Conservation (phyloP, 352 stramenopile genomes). For the Phytophthora multivora region DNA sequence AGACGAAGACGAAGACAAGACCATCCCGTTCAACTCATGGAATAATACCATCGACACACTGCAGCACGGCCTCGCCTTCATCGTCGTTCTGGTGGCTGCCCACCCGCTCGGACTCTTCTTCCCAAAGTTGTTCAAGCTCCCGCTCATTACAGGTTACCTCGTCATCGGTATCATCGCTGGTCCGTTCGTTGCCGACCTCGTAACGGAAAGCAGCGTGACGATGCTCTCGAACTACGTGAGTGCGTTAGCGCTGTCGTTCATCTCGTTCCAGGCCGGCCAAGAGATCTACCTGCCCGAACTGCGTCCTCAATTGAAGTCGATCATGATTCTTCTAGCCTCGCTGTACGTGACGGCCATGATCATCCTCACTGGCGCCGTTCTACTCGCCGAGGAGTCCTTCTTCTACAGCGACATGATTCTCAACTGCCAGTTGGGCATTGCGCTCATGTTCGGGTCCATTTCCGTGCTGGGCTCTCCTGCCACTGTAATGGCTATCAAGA, state of each 20-base stretch:
- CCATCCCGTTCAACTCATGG: slow-evolving; percentile 46
- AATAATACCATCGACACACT: slow-evolving; percentile 46
- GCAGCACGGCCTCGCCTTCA: slow-evolving; percentile 45
- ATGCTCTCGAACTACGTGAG: slow-evolving; percentile 60
- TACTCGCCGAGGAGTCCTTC: slow-evolving; percentile 46
- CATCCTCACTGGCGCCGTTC: slow-evolving; percentile 43
- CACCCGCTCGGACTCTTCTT: slow-evolving; percentile 70
- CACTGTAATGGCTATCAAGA: slow-evolving; percentile 80
- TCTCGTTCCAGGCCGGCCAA: slow-evolving; percentile 71
- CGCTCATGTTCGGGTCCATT: slow-evolving; percentile 72
- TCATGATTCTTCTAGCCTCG: slow-evolving; percentile 45
- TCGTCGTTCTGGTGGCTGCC: slow-evolving; percentile 56
- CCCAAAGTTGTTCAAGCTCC: slow-evolving; percentile 58
- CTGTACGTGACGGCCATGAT: slow-evolving; percentile 57
- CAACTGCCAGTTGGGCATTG: slow-evolving; percentile 60
- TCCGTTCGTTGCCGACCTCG: slow-evolving; percentile 56
- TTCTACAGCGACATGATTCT: slow-evolving; percentile 47
- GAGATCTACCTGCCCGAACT: slow-evolving; percentile 68
- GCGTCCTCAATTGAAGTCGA: slow-evolving; percentile 57
- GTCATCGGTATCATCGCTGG: slow-evolving; percentile 63
- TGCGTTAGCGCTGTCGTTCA: slow-evolving; percentile 68
- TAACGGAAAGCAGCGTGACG: slow-evolving; percentile 45
- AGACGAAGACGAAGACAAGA: slow-evolving; percentile 11
- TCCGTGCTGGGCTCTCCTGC: slow-evolving; percentile 65
- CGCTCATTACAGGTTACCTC: slow-evolving; percentile 70